Evolutionary conservation across 1,284 basidiomycete genomes (phyloP).

Genomic region (Cutaneotrichosporon curvatum): DNA sequence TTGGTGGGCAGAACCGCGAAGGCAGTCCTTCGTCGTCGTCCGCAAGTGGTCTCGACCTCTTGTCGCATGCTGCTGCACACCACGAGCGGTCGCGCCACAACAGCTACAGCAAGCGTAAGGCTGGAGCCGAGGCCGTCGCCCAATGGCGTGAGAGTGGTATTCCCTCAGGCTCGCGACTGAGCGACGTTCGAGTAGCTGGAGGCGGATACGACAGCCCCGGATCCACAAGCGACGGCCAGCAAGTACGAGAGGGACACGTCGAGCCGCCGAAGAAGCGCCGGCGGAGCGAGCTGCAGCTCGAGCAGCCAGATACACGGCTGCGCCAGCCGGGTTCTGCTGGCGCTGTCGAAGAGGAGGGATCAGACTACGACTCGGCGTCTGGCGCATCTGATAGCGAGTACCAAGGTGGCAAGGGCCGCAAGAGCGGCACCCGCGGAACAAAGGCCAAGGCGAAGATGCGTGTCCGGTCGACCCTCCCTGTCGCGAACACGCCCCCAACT

Average conservation of each 20-base stretch:
- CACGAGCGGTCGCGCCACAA: slow-evolving; percentile 13
- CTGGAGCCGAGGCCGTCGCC: slow-evolving; percentile 40
- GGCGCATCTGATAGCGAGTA: slow-evolving; percentile 25
- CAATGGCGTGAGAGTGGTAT: slow-evolving; percentile 40
- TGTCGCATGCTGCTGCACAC: slow-evolving; percentile 30
- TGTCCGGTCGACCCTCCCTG: slow-evolving; percentile 10
- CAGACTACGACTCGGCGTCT: slow-evolving; percentile 15
- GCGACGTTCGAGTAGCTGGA: slow-evolving; percentile 3
- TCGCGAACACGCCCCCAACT: neutral
- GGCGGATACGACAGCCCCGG: slow-evolving; percentile 12
- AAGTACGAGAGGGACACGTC: neutral
- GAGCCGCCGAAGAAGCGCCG: slow-evolving; percentile 34
- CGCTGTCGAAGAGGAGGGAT: slow-evolving; percentile 3
- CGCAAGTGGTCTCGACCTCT: slow-evolving; percentile 33
- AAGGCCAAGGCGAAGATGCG: slow-evolving; percentile 13
- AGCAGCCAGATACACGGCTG: slow-evolving; percentile 7
- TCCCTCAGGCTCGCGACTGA: slow-evolving; percentile 20
- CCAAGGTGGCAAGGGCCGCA: slow-evolving; percentile 10
- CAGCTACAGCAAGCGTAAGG: slow-evolving; percentile 35
- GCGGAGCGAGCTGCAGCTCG: slow-evolving; percentile 27
- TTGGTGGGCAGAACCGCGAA: slow-evolving; percentile 30
- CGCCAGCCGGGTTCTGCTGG: neutral
- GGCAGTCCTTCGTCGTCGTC: slow-evolving; percentile 36
- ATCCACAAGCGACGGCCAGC: slow-evolving; percentile 14
- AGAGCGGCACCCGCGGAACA: slow-evolving; percentile 1